phyloP scores from a whole-genome alignment of 805 yeast species.

The Saccharomyces mikatae region DNA sequence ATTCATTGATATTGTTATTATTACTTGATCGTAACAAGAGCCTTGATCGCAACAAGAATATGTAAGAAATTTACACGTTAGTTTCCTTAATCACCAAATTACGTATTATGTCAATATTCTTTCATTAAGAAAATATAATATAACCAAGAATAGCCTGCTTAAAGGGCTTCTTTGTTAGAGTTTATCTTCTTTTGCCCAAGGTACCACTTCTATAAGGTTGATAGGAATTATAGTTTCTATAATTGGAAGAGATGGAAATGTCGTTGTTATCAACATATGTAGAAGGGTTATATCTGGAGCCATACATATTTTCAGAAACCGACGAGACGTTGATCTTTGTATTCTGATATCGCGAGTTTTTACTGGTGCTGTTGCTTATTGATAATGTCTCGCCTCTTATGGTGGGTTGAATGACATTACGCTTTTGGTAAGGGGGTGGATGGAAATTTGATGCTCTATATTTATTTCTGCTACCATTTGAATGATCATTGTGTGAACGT shows the following conservation, averaged over 20 bases:
- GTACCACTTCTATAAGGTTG: constrained; percentile 17
- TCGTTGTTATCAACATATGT: constrained; percentile 1
- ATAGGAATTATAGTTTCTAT: constrained; percentile 11
- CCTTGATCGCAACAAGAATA: neutral
- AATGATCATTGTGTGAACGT: constrained; percentile 6
- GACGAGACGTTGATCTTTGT: constrained; percentile 1
- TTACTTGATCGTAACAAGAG: neutral
- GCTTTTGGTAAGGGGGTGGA: constrained; percentile 15
- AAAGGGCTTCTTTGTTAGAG: neutral
- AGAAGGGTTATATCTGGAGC: constrained; percentile 10
- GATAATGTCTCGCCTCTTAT: neutral
- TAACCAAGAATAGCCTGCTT: neutral
- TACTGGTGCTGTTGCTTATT: constrained; percentile 3
- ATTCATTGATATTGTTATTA: neutral
- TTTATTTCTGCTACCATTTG: constrained; percentile 9
- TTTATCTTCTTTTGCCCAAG: constrained; percentile 2
- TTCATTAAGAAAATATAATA: neutral
- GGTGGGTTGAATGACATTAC: neutral
- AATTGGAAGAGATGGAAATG: constrained; percentile 1
- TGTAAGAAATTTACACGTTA: neutral
- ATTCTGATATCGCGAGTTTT: constrained; percentile 1
- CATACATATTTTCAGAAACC: constrained; percentile 5
- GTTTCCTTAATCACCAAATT: neutral
- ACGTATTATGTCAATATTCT: neutral
- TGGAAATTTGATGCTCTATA: constrained; percentile 18